Conservation (phyloP, 2,329 filamentous ascomycete species). For the Fusarium sp. region DNA sequence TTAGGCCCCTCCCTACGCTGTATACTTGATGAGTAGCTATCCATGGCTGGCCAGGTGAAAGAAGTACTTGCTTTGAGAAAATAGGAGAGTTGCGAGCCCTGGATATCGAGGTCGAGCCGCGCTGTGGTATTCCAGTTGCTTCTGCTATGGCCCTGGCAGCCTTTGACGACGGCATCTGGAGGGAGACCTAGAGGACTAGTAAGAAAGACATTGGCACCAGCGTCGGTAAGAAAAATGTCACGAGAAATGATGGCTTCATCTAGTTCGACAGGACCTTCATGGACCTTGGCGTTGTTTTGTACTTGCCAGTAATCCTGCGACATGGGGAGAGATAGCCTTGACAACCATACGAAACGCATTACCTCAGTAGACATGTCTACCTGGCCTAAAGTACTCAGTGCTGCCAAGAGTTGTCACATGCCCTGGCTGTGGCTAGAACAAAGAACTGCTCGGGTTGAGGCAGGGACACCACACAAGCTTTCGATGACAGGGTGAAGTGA, state of each 20-base stretch:
- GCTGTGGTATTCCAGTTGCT: background rate
- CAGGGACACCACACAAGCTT: background rate
- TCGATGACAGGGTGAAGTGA: background rate
- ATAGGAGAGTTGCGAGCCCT: background rate
- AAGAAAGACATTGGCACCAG: background rate
- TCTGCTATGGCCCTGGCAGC: background rate
- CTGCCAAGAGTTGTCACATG: background rate
- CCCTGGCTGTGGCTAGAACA: background rate
- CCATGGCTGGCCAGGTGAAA: background rate
- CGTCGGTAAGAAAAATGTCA: background rate
- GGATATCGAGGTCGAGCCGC: background rate
- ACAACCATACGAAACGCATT: background rate
- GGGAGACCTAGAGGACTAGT: background rate
- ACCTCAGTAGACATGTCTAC: too few species aligned
- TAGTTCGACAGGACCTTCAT: background rate
- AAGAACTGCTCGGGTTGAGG: background rate
- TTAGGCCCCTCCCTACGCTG: background rate
- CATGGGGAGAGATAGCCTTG: background rate
- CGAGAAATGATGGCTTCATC: background rate
- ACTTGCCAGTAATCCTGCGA: background rate
- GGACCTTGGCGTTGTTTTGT: background rate
- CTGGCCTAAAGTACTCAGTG: background rate
- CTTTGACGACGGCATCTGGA: background rate
- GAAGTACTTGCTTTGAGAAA: background rate
- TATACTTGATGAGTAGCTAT: background rate